phyloP scores from a whole-genome alignment of 257 asterid species.

The Plantago ovata region DNA sequence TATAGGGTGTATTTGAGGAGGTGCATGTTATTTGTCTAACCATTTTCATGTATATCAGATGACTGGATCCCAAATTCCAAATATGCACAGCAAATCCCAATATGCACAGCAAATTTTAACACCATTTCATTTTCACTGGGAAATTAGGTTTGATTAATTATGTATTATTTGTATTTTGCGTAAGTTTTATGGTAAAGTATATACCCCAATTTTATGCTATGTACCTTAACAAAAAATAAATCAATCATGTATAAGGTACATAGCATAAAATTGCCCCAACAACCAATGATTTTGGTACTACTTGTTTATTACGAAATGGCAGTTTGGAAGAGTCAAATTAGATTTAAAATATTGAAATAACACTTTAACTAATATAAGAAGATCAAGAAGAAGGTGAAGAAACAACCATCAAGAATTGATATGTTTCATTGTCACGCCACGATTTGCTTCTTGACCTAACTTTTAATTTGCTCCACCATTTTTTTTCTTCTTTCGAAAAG shows the following conservation, averaged over 20 bases:
- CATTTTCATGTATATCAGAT: too few relatives aligned
- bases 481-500: constrained; percentile 15
- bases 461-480: not conserved
- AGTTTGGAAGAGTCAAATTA: too few relatives aligned
- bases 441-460: constrained; percentile 20
- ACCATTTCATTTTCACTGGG: too few relatives aligned
- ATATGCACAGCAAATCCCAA: too few relatives aligned
- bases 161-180: not conserved
- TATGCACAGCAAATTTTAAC: too few relatives aligned
- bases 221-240: not conserved
- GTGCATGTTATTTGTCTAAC: too few relatives aligned
- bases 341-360: not conserved
- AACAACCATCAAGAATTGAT: constrained; percentile 11
- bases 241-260: not conserved
- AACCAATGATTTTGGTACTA: not conserved
- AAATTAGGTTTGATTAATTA: not conserved
- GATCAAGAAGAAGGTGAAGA: not conserved
- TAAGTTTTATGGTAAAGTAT: not conserved
- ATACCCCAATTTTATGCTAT: not conserved
- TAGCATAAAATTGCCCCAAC: not conserved
- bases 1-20: too few relatives aligned
- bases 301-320: too few relatives aligned
- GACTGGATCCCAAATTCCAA: too few relatives aligned
- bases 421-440: constrained; percentile 19
- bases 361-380: not conserved